A percentile compares a stretch with the other conserved stretches of the same genome.
Conservation (phyloP, 1,284 basidiomycete genomes). For the Melampsora americana region DNA sequence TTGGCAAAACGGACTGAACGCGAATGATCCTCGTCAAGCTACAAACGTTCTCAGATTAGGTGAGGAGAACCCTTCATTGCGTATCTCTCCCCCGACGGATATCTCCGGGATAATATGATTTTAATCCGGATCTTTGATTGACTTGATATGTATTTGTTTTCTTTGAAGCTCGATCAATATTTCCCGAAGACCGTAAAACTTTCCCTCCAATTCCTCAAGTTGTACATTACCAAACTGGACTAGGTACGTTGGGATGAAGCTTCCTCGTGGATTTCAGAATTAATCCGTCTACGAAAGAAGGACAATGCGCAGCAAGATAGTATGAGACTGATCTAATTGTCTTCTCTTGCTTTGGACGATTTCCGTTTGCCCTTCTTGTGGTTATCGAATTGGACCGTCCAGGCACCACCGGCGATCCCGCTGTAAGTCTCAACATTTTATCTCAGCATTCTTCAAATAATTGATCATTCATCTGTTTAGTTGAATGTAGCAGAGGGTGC, state of each 20-base stretch:
- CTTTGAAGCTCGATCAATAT: conserved; percentile 31
- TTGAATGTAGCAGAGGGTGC: conserved; percentile 39
- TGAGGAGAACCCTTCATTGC: conserved; percentile 6
- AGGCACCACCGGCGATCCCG: conserved; percentile 30
- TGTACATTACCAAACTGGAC: conserved; percentile 39
- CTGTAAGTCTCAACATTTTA: conserved; percentile 9
- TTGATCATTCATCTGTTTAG: background rate
- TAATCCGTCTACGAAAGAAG: background rate
- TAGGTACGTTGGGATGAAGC: conserved; percentile 4
- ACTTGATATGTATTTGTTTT: background rate
- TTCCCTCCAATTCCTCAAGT: conserved; percentile 42
- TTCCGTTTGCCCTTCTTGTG: background rate
- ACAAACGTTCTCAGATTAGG: conserved; percentile 39
- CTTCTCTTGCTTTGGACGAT: conserved; percentile 4
- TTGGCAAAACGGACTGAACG: conserved; percentile 31
- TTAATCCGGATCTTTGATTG: background rate
- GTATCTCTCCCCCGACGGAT: background rate
- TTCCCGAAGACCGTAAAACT: conserved; percentile 37
- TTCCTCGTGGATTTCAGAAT: background rate
- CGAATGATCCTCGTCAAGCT: conserved; percentile 16
- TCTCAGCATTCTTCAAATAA: background rate
- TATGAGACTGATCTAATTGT: background rate
- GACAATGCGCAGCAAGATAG: background rate
- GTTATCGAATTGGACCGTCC: background rate
- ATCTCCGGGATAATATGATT: background rate